Percentiles rank a stretch among this genome's conserved stretches.
Conservation (phyloP, 129 eudicot genomes). For the Glebionis coronaria region DNA sequence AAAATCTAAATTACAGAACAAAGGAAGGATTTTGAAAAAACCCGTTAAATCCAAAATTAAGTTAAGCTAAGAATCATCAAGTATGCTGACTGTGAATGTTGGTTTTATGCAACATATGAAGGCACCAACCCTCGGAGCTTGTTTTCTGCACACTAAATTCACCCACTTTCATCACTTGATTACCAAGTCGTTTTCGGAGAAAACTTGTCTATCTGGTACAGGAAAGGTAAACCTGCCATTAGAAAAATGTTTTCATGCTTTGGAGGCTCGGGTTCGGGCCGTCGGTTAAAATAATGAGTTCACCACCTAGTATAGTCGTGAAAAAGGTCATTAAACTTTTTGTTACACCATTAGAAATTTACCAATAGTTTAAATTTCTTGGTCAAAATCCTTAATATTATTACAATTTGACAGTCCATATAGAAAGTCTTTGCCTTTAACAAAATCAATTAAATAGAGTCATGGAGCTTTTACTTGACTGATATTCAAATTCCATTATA, state of each 20-base stretch:
- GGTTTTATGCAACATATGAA: slow-evolving; percentile 27
- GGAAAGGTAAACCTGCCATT: slow-evolving; percentile 21
- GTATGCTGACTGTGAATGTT: slow-evolving; percentile 47
- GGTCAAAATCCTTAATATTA: no score
- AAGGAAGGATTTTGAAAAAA: slow-evolving; percentile 32
- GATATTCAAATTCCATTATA: no score
- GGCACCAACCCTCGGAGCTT: slow-evolving; percentile 52
- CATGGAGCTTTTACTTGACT: no score
- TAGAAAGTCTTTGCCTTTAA: no score
- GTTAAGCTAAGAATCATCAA: slow-evolving; percentile 62
- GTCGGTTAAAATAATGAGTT: slow-evolving; percentile 4
- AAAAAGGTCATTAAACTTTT: slow-evolving; percentile 63
- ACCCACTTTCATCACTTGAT: slow-evolving; percentile 28
- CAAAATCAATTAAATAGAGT: no score
- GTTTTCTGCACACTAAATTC: slow-evolving; percentile 37
- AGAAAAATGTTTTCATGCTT: slow-evolving; percentile 8
- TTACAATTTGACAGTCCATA: no score
- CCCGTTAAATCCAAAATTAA: slow-evolving; percentile 62
- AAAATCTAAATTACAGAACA: no score
- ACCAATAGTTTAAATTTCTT: no score
- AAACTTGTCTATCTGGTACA: no score
- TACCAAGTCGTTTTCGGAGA: not conserved
- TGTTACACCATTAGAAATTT: no score
- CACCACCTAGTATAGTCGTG: slow-evolving; percentile 40
- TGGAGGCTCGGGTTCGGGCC: slow-evolving; percentile 28